These are phyloP conservation scores for Agapanthus africanus DNA, from an alignment of 106 monocot species.

Conservation along the genomic window DNA sequence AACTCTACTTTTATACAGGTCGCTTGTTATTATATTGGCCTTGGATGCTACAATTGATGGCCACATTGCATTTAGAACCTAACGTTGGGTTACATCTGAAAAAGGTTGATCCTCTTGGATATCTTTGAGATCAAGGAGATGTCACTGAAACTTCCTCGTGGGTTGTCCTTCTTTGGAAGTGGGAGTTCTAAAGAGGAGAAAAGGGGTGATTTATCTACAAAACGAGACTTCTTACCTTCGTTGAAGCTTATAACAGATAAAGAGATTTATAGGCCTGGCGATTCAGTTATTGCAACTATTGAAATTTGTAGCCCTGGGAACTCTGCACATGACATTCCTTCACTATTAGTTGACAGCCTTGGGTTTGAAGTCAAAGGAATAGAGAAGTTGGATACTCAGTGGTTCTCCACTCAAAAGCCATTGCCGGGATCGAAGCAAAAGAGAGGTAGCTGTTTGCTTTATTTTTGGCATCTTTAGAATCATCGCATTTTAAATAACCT, in stretches of 20 bases:
- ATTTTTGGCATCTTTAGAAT: too few species aligned
- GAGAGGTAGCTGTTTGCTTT: too few species aligned
- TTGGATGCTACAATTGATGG: too few species aligned
- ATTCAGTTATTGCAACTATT: constrained; percentile 54
- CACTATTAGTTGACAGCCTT: constrained; percentile 65
- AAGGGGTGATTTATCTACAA: constrained; percentile 19
- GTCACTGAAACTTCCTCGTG: constrained; percentile 46
- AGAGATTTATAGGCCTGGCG: constrained; percentile 82
- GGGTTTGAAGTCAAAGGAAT: constrained; percentile 82
- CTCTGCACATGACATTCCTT: constrained; percentile 5
- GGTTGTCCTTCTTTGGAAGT: constrained; percentile 71
- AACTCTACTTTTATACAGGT: too few species aligned
- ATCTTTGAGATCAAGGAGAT: too few species aligned
- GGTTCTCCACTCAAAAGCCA: constrained; percentile 66
- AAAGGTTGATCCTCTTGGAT: too few species aligned
- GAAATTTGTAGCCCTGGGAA: constrained; percentile 41
- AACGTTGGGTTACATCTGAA: too few species aligned
- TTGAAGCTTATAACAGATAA: constrained; percentile 66
- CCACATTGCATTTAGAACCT: too few species aligned
- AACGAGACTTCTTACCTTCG: constrained; percentile 30
- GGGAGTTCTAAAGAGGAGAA: constrained; percentile 19
- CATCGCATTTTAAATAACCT: too few species aligned
- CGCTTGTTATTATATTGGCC: too few species aligned
- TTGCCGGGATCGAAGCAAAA: constrained; percentile 68
- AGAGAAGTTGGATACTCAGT: constrained; percentile 84